Evolutionary conservation across 768 basidiomycete genomes (phyloP), one percentile per base, ranked within the genome.

Genomic region (Lentinus brumalis): DNA sequence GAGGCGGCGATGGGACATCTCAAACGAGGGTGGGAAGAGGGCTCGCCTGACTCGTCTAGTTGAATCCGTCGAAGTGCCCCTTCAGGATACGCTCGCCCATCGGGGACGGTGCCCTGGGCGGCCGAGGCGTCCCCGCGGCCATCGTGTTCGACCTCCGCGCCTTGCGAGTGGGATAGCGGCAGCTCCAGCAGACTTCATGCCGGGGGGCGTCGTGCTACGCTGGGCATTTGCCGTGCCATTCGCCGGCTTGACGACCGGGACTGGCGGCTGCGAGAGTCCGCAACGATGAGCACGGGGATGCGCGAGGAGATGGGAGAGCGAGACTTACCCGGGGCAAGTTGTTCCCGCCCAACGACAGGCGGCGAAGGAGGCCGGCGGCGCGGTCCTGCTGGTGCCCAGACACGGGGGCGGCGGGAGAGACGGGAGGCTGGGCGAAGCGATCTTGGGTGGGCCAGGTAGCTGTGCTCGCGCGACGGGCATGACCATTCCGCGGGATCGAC

Each of bases 11-110:
- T 4, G 30, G 30, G 12, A 30, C 41, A 21, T 35, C 16, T 31
- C 39, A 52, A 32, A n/a, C 12, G 46, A 16, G 16, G 52, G 29
- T 18, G 46, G 21, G 31, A 38, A 3, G 42, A 26, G 15, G 31
- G 40, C 46, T 49, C 46, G 46, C 46, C 46, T 49, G 46, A 49
- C 46, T 35, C 35, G 46, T 39, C 41, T 82, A 92, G 70, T 91
- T 90, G 80, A 94, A 94, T 51, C 92, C 88, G 70, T 94, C 92
- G 67, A 94, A 94, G 68, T 94, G 92, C 9, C 92, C 92, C 78
- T 91, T 94, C 66, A 94, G 82, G 61, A 94, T 93, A 60, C 92
- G 81, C 75, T 94, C 92, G 64, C 92, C 93, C 92, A 93, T 94
- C 6, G 92, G 92, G 41, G 90, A 92, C 18, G 91, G 92, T 3